Evolutionary conservation across 805 yeast genomes (phyloP), one percentile per base, ranked within the genome.

Genomic region (Spathaspora girioi): DNA sequence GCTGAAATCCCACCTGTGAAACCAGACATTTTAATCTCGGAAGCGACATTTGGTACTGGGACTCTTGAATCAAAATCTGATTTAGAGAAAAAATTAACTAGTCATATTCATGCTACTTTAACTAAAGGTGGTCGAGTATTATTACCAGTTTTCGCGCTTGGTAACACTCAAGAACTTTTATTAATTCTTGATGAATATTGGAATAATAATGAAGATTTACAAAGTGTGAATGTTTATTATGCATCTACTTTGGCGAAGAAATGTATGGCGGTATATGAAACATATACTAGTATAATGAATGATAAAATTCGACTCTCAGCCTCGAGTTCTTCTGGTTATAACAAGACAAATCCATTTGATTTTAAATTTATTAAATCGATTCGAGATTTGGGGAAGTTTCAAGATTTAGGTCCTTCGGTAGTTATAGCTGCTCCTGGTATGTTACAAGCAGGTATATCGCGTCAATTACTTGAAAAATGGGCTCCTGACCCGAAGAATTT

Each of bases 361-460:
- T 93, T 94, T 71, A 89, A 89, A 65, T 87, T 82, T 63, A 85
- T 94, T 55, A 86, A 87, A 57, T 87, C 88, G 58, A 79, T 94
- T 45, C 83, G 87, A 54, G 86, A 84, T 56, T 71, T 92, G 50
- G 97, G 92, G 50, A 81, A 82, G 56, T 86, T 94, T 63, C 96
- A 91, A 60, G 99, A 94, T 67, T 79, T 90, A 58, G 96, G 96
- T 0, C 97, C 99, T 3, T 90, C 97, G 58, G 98, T 94, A 18
- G 92, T 94, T 69, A 81, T 94, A 35, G 99, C 99, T 0, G 84
- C 96, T 44, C 99, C 99, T 0, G 99, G 99, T 65, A 94, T 94
- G 99, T 75, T 94, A 46, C 99, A 93, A 66, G 92, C 88, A 65
- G 99, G 99, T 55, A 85, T 92, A 2, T 90, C 97, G 0, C 78